Conservation (phyloP, 2,329 filamentous ascomycete genomes). For the Aureobasidium sp. region DNA sequence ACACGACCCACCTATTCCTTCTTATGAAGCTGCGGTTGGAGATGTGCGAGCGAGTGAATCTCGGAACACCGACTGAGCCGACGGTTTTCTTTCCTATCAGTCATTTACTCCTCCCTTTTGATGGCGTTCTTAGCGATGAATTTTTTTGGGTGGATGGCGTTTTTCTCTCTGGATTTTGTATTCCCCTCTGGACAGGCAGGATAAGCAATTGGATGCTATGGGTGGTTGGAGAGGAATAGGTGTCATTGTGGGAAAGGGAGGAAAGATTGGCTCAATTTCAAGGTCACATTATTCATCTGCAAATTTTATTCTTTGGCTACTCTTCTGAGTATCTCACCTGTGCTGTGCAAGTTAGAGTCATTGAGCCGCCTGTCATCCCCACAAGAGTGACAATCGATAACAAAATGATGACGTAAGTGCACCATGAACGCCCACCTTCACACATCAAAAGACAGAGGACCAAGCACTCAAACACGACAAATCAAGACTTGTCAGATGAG, state of each 20-base stretch:
- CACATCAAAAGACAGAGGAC: neutral
- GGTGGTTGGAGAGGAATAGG: neutral
- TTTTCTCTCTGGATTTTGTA: neutral
- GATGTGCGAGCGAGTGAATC: neutral
- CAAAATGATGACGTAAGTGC: too few relatives aligned
- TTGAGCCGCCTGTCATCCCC: too few relatives aligned
- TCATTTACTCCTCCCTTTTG: neutral
- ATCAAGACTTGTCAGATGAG: neutral
- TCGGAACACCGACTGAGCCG: neutral
- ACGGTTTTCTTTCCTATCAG: neutral
- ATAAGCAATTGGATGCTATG: neutral
- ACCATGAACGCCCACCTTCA: too few relatives aligned
- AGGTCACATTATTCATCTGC: too few relatives aligned
- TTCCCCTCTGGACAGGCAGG: neutral
- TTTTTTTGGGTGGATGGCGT: constrained; percentile 5
- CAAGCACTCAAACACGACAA: neutral
- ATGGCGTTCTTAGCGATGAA: constrained; percentile 9
- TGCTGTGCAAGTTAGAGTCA: too few relatives aligned
- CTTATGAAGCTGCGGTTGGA: constrained; percentile 67
- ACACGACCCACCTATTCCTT: constrained; percentile 63
- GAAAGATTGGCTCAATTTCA: too few relatives aligned
- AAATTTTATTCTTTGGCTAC: too few relatives aligned
- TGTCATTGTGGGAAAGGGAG: neutral
- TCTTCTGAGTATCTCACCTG: too few relatives aligned
- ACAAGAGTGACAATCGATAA: too few relatives aligned